Conservation (phyloP, 2,329 filamentous ascomycete species). For the Nigrograna mackinnonii region DNA sequence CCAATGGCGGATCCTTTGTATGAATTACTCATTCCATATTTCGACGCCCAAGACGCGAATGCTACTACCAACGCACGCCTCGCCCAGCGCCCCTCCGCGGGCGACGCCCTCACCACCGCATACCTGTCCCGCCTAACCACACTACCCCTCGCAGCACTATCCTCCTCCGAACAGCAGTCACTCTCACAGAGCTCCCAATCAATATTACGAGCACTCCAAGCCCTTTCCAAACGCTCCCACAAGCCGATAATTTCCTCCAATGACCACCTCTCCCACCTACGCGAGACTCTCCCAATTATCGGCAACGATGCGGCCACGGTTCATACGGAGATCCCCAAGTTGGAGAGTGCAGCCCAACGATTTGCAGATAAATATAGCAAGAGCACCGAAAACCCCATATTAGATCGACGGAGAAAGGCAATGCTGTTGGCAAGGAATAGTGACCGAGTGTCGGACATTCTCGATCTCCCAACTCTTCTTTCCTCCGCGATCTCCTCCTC, state of each 20-base stretch:
- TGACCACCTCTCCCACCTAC: constrained; percentile 74
- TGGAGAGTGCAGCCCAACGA: constrained; percentile 76
- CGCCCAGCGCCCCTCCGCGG: constrained; percentile 39
- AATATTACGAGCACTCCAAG: constrained; percentile 79
- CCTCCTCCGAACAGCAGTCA: constrained; percentile 74
- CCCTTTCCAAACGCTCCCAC: constrained; percentile 86
- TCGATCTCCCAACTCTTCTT: constrained; percentile 85
- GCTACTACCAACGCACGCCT: constrained; percentile 43
- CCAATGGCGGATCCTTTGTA: constrained; percentile 68
- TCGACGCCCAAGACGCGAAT: constrained; percentile 49
- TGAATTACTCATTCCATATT: constrained; percentile 70
- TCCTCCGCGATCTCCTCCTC: constrained; percentile 72
- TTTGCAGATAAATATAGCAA: constrained; percentile 87
- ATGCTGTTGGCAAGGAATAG: constrained; percentile 84
- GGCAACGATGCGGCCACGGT: constrained; percentile 68
- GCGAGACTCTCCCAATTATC: constrained; percentile 71
- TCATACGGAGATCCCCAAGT: constrained; percentile 71
- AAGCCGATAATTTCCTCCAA: constrained; percentile 82
- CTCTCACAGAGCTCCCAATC: constrained; percentile 83
- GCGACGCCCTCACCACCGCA: constrained; percentile 60
- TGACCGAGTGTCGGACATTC: constrained; percentile 84
- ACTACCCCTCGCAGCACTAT: constrained; percentile 73
- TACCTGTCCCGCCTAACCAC: constrained; percentile 82
- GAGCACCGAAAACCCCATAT: constrained; percentile 63
- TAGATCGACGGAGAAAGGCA: constrained; percentile 76